Evolutionary conservation across 1,284 basidiomycete species (phyloP).

Genomic region (Pyrrhoderma noxium): DNA sequence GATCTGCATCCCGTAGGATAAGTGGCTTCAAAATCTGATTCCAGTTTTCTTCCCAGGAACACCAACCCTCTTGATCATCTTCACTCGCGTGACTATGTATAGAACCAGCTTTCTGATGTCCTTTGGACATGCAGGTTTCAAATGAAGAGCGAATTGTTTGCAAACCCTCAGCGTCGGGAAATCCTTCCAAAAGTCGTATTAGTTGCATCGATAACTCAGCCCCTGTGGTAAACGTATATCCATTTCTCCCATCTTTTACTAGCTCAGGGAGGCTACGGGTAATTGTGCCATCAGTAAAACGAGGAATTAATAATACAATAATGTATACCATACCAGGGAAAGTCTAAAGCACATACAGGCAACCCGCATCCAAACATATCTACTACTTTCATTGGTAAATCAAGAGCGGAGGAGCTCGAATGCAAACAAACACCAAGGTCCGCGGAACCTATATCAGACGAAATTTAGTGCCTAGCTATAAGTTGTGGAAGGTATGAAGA

Average conservation of each 20-base stretch:
- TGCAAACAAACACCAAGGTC: slow-evolving; percentile 92
- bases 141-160: slow-evolving; percentile 43
- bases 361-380: slow-evolving; percentile 98
- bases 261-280: slow-evolving; percentile 72
- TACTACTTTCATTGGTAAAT: slow-evolving; percentile 99
- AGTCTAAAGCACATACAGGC: slow-evolving; percentile 88
- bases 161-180: slow-evolving; percentile 50
- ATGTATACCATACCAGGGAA: slow-evolving; percentile 57
- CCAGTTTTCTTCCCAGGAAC: slow-evolving; percentile 85
- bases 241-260: slow-evolving; percentile 78
- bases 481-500: too few species aligned
- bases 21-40: slow-evolving; percentile 57
- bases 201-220: slow-evolving; percentile 67
- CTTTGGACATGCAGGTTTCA: slow-evolving; percentile 12
- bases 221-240: slow-evolving; percentile 68
- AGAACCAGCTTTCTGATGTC: slow-evolving; percentile 5
- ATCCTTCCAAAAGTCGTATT: slow-evolving; percentile 54
- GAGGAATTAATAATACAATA: not conserved
- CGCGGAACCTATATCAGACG: slow-evolving; percentile 59
- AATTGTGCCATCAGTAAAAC: slow-evolving; percentile 9
- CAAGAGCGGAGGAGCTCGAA: slow-evolving; percentile 82
- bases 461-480: slow-evolving; percentile 7
- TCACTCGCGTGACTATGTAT: slow-evolving; percentile 21
- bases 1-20: slow-evolving; percentile 42
- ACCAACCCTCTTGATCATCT: slow-evolving; percentile 48